phyloP scores from a whole-genome alignment of 257 asterid species.

The Nicotiana obtusifolia region DNA sequence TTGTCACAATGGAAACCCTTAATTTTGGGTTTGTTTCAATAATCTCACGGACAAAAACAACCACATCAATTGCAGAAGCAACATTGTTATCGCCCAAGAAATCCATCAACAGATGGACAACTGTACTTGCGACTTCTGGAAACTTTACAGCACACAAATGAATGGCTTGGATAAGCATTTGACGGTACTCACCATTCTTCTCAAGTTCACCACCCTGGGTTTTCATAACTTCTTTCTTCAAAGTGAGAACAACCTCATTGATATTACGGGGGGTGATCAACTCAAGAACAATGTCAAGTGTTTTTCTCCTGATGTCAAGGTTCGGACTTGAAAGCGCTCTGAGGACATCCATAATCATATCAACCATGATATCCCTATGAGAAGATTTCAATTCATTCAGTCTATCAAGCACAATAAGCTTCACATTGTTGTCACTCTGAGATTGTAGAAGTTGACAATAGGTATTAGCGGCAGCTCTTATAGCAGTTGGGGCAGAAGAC shows the following conservation, averaged over 20 bases:
- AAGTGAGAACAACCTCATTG: conserved; percentile 80
- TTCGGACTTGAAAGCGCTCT: conserved; percentile 92
- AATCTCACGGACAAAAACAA: conserved; percentile 79
- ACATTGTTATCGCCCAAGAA: conserved; percentile 94
- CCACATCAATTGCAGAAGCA: conserved; percentile 89
- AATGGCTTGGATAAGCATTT: conserved; percentile 94
- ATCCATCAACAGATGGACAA: conserved; percentile 92
- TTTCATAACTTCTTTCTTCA: conserved; percentile 94
- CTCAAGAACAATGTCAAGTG: conserved; percentile 92
- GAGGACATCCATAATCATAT: conserved; percentile 88
- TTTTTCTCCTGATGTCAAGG: conserved; percentile 79
- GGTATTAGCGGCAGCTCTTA: conserved; percentile 89
- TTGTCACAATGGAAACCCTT: conserved; percentile 79
- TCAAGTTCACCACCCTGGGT: conserved; percentile 90
- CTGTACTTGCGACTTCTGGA: conserved; percentile 97
- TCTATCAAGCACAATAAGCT: conserved; percentile 86
- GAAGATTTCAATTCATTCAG: conserved; percentile 72
- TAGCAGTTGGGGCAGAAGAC: conserved; percentile 94
- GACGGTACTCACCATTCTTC: conserved; percentile 91
- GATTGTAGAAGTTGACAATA: conserved; percentile 88
- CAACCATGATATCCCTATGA: conserved; percentile 77
- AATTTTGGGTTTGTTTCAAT: conserved; percentile 87
- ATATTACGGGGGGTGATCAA: conserved; percentile 78
- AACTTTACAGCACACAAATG: conserved; percentile 93
- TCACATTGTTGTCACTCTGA: conserved; percentile 89